Conservation (phyloP, 179 eudicot genomes). For the Actinidia arguta region DNA sequence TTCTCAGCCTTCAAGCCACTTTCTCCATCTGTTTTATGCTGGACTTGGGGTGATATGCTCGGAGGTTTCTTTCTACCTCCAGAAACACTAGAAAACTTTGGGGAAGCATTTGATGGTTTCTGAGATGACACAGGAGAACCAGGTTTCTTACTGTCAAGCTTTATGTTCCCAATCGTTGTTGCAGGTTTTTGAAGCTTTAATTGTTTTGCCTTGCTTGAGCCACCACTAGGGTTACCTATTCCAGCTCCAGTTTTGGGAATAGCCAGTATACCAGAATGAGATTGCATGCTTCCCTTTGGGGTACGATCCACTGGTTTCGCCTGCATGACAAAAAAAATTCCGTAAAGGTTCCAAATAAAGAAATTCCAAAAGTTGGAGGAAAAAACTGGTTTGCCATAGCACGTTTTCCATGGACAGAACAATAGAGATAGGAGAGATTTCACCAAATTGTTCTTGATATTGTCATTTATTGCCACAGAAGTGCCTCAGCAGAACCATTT, state of each 20-base stretch:
- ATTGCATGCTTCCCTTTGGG: slow-evolving; percentile 19
- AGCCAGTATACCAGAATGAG: slow-evolving; percentile 21
- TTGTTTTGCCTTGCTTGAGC: slow-evolving; percentile 35
- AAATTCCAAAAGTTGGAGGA: neutral
- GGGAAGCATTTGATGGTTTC: slow-evolving; percentile 19
- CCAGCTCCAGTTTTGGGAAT: slow-evolving; percentile 31
- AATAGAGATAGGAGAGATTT: neutral
- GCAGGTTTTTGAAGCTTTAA: slow-evolving; percentile 30
- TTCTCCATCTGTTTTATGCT: slow-evolving; percentile 14
- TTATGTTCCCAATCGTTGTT: slow-evolving; percentile 18
- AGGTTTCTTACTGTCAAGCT: slow-evolving; percentile 24
- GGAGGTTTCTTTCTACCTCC: neutral
- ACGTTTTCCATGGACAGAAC: neutral
- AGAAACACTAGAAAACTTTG: slow-evolving; percentile 19
- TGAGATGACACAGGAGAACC: slow-evolving; percentile 19
- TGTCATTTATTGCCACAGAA: neutral
- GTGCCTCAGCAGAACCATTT: slow-evolving; percentile 21
- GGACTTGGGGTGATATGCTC: neutral
- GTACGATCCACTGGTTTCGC: slow-evolving; percentile 29
- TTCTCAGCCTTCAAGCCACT: neutral
- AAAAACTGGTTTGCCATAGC: neutral
- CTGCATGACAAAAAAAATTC: slow-evolving; percentile 15
- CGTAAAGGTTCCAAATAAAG: neutral
- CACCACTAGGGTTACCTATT: slow-evolving; percentile 37
- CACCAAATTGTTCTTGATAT: too few species aligned